Base-by-base conservation (phyloP, 2,329 filamentous ascomycete species). In the Curvularia verruculosa region DNA sequence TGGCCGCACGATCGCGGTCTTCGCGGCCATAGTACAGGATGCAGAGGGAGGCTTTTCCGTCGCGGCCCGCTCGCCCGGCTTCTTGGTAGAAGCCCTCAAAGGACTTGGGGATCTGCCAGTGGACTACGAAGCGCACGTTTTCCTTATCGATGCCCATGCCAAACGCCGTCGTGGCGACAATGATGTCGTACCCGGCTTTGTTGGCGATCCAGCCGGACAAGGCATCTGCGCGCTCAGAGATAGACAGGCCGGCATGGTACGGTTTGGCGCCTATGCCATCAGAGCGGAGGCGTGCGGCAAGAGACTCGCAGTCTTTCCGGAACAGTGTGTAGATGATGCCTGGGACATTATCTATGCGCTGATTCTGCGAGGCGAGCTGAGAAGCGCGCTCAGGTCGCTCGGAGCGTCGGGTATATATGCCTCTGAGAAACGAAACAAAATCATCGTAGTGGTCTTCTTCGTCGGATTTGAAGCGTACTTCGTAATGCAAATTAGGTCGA, bases 141-240 rank as follows among this genome's bases (percentile, higher is more conserved):
- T 95, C 87, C 76, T 97, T 97, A 76, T 98, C 93, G 63, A 98
- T 97, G 24, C 94, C 94, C 94, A 98, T 98, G 2, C 94, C 94
- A 69, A 98, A 98, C 0, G 94, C 94, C 1, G 92, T 98, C 0
- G 94, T 98, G 1, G 94, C 94, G 26, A 97, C 92, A 59, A 98
- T 94, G 47, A 98, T 87, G 73, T 95, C 92, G 77, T 95, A 96
- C 1, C 89, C 89, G 24, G 84, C 82, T 52, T 86, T 84, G 72
- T 91, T 90, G 52, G 83, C 82, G 44, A 92, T 87, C 90, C 90
- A 94, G 18, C 84, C 84, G 15, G 83, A 77, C 3, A 93, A 81
- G 1, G 89, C 89, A 56, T 89, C 85, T 64, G 90, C 88, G 69
- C 92, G 92, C 54, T 85, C 82, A 6, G 73, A 81, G 70, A 87